Base-by-base conservation (phyloP, 176 grass and related monocot genomes). In the Elaeis guineensis region DNA sequence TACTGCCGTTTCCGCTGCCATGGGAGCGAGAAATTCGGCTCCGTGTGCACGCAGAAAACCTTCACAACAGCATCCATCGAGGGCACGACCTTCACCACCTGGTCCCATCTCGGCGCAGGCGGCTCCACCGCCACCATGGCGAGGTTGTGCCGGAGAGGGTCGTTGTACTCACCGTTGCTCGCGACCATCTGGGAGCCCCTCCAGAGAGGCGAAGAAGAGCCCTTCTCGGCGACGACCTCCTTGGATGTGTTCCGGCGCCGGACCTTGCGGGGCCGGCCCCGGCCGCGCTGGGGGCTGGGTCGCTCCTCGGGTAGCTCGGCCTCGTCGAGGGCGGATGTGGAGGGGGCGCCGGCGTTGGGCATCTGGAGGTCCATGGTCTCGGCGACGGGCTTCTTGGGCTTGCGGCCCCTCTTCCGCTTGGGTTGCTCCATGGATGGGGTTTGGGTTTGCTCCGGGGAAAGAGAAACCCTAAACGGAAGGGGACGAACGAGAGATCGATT, bases 41-140 rank as follows among this genome's bases (percentile, higher is more conserved):
- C 92, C 6, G 92, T 91, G 58, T 91, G 87, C 49, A 88, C 84
- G 39, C 92, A 97, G 75, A 97, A 97, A 25, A 97, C 92, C 87
- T 97, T 97, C 3, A 97, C 92, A 17, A 97, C 92, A 5, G 92
- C 84, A 5, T 89, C 92, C 92, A 91, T 97, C 49, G 92, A 91
- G 4, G 92, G 92, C 68, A 83, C 23, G 9, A 82, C 92, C 72
- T 32, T 82, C 25, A 66, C 87, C 22, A 88, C 87, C 69, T 97
- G 81, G 29, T 90, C 87, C 92, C 86, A 90, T 23, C 64, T 74
- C 39, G 78, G n/a, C 9, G 92, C 77, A 11, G 89, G 76, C 25
- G 67, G 49, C 7, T 59, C 24, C 2, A 72, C 25, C 21, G 80
- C 80, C 19, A 44, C 35, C 35, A 44, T 44, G 9, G 35, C 35